A percentile compares a stretch with the other conserved stretches of the same genome.
Evolutionary conservation across 805 yeast genomes (phyloP).

Genomic region (Clavispora phyllophila): DNA sequence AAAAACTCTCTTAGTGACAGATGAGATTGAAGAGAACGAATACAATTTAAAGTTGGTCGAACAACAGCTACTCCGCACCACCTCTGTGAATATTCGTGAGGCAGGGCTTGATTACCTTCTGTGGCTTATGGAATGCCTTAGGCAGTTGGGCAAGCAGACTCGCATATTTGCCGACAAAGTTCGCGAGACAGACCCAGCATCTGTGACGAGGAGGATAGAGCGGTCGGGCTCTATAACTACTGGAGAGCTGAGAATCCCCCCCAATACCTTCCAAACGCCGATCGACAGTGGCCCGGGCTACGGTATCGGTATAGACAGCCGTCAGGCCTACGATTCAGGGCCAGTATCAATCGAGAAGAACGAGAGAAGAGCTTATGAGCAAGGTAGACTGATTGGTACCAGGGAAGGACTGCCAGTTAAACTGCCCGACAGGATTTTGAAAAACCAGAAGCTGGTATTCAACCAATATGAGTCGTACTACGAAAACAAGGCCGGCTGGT

Average conservation of each 20-base stretch:
- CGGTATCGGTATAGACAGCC: background rate
- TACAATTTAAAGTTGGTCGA: conserved; percentile 49
- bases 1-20: conserved; percentile 39
- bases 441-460: background rate
- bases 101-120: conserved; percentile 41
- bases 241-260: background rate
- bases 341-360: background rate
- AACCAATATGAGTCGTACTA: background rate
- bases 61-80: conserved; percentile 45
- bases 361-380: background rate
- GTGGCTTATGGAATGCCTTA: conserved; percentile 21
- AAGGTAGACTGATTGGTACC: background rate
- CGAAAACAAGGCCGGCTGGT: conserved; percentile 12
- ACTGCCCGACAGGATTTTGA: background rate
- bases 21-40: conserved; percentile 47
- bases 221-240: background rate
- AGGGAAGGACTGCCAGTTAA: background rate
- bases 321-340: background rate
- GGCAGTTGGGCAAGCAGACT: background rate
- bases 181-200: background rate
- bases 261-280: background rate
- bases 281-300: background rate
- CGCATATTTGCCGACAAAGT: conserved; percentile 1
- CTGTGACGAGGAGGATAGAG: background rate
- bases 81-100: conserved; percentile 41